Base-by-base conservation (phyloP, 306 rosid genomes). In the Lotus japonicus region DNA sequence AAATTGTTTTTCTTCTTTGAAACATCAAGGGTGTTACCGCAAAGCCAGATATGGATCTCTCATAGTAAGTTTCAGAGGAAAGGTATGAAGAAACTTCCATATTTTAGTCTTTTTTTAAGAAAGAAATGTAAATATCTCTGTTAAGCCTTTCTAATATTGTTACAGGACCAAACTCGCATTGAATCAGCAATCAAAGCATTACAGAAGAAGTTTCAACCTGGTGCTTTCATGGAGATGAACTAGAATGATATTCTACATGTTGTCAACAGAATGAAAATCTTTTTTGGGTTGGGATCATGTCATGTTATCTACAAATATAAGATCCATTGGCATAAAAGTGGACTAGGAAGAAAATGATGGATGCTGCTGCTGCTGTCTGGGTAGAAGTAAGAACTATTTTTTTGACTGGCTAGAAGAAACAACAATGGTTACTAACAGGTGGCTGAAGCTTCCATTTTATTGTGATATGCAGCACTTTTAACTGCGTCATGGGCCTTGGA, bases 21-120 rank as follows among this genome's bases (percentile, higher is more conserved):
- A 39, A 50, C n/a, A 33, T 87, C 50, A 60, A 94, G 99, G 97
- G 21, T 86, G 95, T 77, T 75, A 84, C 77, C 96, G 96, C 63
- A 68, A 78, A 84, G 51, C 84, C 48, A 77, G 94, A 79, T 26
- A 64, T n/a, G 89, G 86, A 64, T 84, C 84, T 49, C 74, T 86
- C 13, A 31, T 80, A 35, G 53, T 90, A 36, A 86, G 81, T 63
- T 80, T 94, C 66, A 77, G 68, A 80, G 87, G 97, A 72, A 86
- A 88, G 96, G 98, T 90, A 85, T 45, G 16, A 63, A 5, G 36
- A 56, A 39, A 72, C 52, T 70, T 57, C 43, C 48, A 69, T 21
- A 21, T 26, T 49, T 11, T 14, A 38, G 64, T 48, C 41, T 43
- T 50, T 60, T 6, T 58, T 42, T 33, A 3, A 28, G 19, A 55